Conservation (phyloP, 2,329 filamentous ascomycete species). For the Colletotrichum sp. region DNA sequence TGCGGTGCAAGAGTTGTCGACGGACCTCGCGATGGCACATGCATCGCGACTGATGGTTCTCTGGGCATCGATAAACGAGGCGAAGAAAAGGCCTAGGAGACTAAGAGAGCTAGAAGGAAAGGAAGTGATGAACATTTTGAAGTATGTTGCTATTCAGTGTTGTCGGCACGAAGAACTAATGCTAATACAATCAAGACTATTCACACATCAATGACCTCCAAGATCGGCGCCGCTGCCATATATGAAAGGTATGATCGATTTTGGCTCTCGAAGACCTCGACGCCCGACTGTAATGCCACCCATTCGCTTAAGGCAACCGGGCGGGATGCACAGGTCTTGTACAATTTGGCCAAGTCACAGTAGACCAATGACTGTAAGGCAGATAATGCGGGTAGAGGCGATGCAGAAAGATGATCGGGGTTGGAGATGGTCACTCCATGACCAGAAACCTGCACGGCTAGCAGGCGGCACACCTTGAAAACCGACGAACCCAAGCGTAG, state of each 20-base stretch:
- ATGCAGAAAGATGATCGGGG: background rate
- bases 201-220: background rate
- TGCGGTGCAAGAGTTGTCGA: background rate
- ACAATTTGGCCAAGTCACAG: background rate
- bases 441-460: background rate
- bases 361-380: background rate
- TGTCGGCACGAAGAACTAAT: background rate
- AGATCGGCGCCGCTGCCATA: background rate
- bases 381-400: background rate
- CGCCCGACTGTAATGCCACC: background rate
- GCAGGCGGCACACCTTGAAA: background rate
- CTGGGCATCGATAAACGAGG: background rate
- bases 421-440: background rate
- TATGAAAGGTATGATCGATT: background rate
- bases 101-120: background rate
- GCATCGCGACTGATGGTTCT: background rate
- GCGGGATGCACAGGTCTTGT: background rate
- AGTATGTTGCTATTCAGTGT: background rate
- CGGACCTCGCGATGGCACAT: background rate
- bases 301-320: background rate
- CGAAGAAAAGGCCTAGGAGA: background rate
- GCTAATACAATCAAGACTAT: background rate
- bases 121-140: background rate
- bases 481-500: background rate
- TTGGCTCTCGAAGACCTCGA: background rate